These are phyloP conservation scores for Tolypocladium capitatum DNA, from an alignment of 2,329 filamentous ascomycete genomes.

Conservation along the genomic window DNA sequence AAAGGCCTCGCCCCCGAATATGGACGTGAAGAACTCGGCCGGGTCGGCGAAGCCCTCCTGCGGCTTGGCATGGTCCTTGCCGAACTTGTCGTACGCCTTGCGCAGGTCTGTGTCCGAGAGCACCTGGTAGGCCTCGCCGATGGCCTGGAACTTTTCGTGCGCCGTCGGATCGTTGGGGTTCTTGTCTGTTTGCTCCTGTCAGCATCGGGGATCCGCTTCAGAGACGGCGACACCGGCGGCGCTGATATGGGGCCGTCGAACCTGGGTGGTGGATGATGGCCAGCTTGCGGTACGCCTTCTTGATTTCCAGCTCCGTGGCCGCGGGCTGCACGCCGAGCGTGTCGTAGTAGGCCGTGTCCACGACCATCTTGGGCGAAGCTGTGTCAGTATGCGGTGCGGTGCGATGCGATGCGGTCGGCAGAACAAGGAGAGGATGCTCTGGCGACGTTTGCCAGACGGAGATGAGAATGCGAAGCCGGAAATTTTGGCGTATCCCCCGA, in stretches of 20 bases:
- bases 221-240: background rate
- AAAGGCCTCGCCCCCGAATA: slow-evolving; percentile 95
- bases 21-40: slow-evolving; percentile 94
- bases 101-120: slow-evolving; percentile 79
- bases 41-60: slow-evolving; percentile 90
- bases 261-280: slow-evolving; percentile 88
- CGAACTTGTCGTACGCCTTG: slow-evolving; percentile 90
- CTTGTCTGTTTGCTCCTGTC: slow-evolving; percentile 52
- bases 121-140: slow-evolving; percentile 64
- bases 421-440: background rate
- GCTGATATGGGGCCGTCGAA: slow-evolving; percentile 22
- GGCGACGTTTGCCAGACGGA: background rate
- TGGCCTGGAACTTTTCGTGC: slow-evolving; percentile 85
- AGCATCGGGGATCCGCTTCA: background rate
- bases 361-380: slow-evolving; percentile 51
- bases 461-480: slow-evolving; percentile 2
- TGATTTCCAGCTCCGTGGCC: slow-evolving; percentile 84
- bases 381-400: background rate
- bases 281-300: slow-evolving; percentile 90
- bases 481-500: slow-evolving; percentile 3
- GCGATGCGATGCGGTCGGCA: background rate
- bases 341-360: slow-evolving; percentile 82
- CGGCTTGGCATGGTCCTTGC: slow-evolving; percentile 88
- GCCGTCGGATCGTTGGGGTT: slow-evolving; percentile 93
- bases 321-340: slow-evolving; percentile 71